These are phyloP conservation scores for Sporobolomyces pararoseus DNA, from an alignment of 768 basidiomycete genomes.

Conservation along the genomic window DNA sequence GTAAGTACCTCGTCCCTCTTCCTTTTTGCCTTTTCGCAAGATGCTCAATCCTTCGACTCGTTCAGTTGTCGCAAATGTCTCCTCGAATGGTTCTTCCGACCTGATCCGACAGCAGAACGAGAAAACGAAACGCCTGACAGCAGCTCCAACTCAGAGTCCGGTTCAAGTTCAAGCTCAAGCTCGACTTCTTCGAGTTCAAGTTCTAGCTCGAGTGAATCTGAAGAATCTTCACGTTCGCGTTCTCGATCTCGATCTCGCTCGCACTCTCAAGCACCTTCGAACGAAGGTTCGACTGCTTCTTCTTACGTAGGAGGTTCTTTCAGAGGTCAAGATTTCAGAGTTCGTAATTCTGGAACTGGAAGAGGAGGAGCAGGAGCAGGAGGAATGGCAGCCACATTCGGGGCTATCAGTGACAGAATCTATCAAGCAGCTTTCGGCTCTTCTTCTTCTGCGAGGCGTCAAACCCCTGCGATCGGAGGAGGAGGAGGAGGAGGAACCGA, in stretches of 20 bases:
- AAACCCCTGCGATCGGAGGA: neutral
- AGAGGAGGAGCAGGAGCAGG: neutral
- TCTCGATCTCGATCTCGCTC: neutral
- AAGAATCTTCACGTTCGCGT: too few relatives aligned
- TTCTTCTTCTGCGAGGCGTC: too few relatives aligned
- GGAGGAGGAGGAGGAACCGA: neutral
- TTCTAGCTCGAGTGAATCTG: neutral
- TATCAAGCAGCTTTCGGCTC: neutral
- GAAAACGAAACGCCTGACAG: neutral
- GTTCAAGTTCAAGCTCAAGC: neutral
- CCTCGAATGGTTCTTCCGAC: conserved; percentile 39
- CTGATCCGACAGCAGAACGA: conserved; percentile 20
- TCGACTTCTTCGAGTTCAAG: conserved; percentile 2
- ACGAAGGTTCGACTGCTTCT: neutral
- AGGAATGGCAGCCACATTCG: neutral
- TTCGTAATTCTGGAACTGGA: too few relatives aligned
- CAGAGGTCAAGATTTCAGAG: neutral
- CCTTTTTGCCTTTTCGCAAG: neutral
- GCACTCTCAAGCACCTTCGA: too few relatives aligned
- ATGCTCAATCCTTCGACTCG: neutral
- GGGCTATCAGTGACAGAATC: neutral
- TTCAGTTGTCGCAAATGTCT: conserved; percentile 41
- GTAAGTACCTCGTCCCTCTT: neutral
- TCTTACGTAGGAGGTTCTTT: conserved; percentile 1
- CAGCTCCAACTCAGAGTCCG: neutral